Evolutionary conservation across 1,139 yeast genomes (phyloP), one percentile per base, ranked within the genome.

Genomic region (Yamadazyma atmosphaerica): DNA sequence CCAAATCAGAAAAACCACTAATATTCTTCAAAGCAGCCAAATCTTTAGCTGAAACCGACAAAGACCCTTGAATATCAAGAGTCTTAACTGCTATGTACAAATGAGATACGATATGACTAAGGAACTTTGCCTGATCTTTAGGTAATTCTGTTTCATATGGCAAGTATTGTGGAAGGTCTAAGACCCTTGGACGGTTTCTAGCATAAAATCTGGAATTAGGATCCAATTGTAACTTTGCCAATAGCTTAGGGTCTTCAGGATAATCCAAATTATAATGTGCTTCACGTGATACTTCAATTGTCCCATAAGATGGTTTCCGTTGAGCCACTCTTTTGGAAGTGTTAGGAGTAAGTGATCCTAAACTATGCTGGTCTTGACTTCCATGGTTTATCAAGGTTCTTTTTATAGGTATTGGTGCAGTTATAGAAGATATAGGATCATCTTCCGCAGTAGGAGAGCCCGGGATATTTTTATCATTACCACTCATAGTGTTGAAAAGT

Each of bases 131-230:
- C 43, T 81, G 86, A 44, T 86, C 95, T 33, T 66, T 66, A 8
- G 81, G 81, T 2, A 78, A 57, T 58, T 89, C 98, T 1, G 84
- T 77, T 32, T 69, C 65, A 58, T 92, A 92, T 0, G 98, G 98
- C 30, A 92, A 69, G 37, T 81, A 54, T n/a, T 60, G 65, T 16
- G 79, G 79, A 44, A 86, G 69, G 39, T 81, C 73, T 41, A 85
- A 69, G 12, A 81, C 77, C 41, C 90, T 50, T 58, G 60, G 75
- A 49, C 52, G 62, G 43, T 38, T 56, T 34, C 88, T 68, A 5
- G 86, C 69, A 56, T 61, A 84, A 66, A 80, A 82, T 27, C 74
- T 65, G 0, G 88, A 81, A 0, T 52, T 50, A 4, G 77, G 73
- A 50, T 83, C 81, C 43, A 68, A 55, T 29, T 74, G 74, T 6